These are phyloP conservation scores for Daldinia eschscholtzii DNA, from an alignment of 2,329 filamentous ascomycete species.

Conservation along the genomic window DNA sequence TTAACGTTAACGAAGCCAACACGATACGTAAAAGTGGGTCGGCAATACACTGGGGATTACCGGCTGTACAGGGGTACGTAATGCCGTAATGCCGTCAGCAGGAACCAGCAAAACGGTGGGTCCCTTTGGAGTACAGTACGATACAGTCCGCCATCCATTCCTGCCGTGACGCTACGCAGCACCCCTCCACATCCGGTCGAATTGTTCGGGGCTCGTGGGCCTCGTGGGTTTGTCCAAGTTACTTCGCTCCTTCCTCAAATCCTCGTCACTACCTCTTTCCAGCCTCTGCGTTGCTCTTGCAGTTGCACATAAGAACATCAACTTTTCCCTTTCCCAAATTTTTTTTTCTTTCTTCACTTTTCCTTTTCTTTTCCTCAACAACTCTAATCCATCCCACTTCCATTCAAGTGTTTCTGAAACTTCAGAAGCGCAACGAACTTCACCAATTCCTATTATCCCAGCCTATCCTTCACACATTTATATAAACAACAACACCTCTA, in stretches of 20 bases:
- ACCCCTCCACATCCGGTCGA: conserved; percentile 42
- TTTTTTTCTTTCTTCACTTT: conserved; percentile 6
- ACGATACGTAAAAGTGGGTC: conserved; percentile 25
- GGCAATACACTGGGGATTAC: conserved; percentile 19
- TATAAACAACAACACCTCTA: conserved; percentile 2
- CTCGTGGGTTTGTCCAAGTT: conserved; percentile 32
- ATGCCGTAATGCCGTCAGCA: conserved; percentile 14
- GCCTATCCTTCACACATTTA: not conserved
- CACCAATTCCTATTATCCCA: conserved; percentile 7
- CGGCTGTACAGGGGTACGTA: conserved; percentile 21
- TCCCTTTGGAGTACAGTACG: conserved; percentile 23
- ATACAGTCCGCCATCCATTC: conserved; percentile 35
- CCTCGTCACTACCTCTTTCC: conserved; percentile 13
- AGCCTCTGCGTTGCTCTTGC: conserved; percentile 11
- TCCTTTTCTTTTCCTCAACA: conserved; percentile 21
- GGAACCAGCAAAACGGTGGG: conserved; percentile 33
- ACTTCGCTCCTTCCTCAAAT: conserved; percentile 12
- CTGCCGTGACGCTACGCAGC: conserved; percentile 30
- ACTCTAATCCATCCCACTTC: conserved; percentile 7
- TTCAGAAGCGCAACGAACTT: conserved; percentile 3
- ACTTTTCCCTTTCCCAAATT: conserved; percentile 15
- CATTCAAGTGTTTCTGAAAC: conserved; percentile 16
- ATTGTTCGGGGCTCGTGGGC: conserved; percentile 36
- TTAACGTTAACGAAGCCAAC: not conserved
- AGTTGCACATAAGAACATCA: conserved; percentile 31